Conservation (phyloP, 805 yeast genomes). For the Candida caryicola region DNA sequence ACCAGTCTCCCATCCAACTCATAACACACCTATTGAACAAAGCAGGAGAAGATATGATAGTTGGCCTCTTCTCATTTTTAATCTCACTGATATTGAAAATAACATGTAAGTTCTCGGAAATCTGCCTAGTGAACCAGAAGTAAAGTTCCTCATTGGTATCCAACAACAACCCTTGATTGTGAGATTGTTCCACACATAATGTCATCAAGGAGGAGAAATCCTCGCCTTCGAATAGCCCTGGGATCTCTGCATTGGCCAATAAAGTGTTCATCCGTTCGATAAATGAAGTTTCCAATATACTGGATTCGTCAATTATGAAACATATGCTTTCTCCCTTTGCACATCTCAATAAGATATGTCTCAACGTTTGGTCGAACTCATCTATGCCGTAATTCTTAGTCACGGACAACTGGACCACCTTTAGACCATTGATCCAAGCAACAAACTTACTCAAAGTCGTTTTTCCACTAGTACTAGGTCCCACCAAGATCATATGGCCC, state of each 20-base stretch:
- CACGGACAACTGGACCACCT: slow-evolving; percentile 56
- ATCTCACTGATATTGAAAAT: slow-evolving; percentile 67
- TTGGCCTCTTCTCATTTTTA: slow-evolving; percentile 30
- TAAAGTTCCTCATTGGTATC: slow-evolving; percentile 70
- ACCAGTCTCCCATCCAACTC: slow-evolving; percentile 89
- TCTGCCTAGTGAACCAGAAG: slow-evolving; percentile 67
- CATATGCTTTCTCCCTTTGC: slow-evolving; percentile 60
- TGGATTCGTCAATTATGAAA: slow-evolving; percentile 77
- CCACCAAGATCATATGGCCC: slow-evolving; percentile 86
- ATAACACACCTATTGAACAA: slow-evolving; percentile 85
- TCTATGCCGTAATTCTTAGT: slow-evolving; percentile 49
- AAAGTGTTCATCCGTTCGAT: slow-evolving; percentile 89
- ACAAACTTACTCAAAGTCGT: slow-evolving; percentile 75
- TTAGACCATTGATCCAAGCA: slow-evolving; percentile 85
- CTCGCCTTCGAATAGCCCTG: slow-evolving; percentile 82
- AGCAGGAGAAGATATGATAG: slow-evolving; percentile 77
- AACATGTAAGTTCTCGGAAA: slow-evolving; percentile 75
- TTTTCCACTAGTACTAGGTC: slow-evolving; percentile 80
- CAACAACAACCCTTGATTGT: slow-evolving; percentile 56
- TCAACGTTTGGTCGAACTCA: slow-evolving; percentile 68
- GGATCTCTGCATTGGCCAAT: slow-evolving; percentile 90
- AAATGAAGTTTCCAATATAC: slow-evolving; percentile 71
- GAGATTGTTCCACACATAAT: slow-evolving; percentile 55
- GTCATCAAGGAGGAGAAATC: slow-evolving; percentile 53
- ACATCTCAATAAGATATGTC: slow-evolving; percentile 47